These are phyloP conservation scores for Nicotiana undulata DNA, from an alignment of 257 asterid species.

Conservation along the genomic window DNA sequence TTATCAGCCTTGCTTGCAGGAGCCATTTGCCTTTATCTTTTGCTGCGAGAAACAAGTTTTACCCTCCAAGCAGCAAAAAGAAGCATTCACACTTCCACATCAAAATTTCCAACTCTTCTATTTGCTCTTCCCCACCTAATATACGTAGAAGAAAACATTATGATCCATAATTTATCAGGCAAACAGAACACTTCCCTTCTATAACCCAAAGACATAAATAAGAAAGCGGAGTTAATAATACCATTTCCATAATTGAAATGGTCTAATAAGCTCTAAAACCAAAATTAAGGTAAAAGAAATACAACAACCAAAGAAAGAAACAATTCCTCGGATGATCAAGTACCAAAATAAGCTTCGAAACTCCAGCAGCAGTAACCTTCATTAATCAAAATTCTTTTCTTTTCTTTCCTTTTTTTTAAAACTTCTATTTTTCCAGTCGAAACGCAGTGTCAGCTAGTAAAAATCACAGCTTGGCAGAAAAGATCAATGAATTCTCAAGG, in stretches of 20 bases:
- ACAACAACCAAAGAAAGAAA: background rate
- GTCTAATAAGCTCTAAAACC: background rate
- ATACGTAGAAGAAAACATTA: background rate
- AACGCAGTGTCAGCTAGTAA: background rate
- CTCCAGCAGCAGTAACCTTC: background rate
- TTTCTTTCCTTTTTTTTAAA: background rate
- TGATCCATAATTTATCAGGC: background rate
- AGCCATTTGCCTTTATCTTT: constrained; percentile 48
- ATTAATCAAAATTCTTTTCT: background rate
- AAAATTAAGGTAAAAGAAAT: background rate
- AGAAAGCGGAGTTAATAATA: background rate
- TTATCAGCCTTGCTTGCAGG: constrained; percentile 85
- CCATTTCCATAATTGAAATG: background rate
- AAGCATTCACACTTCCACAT: constrained; percentile 28
- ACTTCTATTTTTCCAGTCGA: background rate
- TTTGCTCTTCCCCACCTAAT: constrained; percentile 5
- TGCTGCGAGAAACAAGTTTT: constrained; percentile 23
- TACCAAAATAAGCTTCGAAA: background rate
- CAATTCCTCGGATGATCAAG: background rate
- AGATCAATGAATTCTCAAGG: background rate
- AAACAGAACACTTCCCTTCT: constrained; percentile 6
- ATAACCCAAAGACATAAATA: constrained; percentile 10
- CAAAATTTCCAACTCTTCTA: constrained; percentile 18
- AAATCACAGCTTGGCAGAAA: background rate
- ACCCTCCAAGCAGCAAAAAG: constrained; percentile 41